Evolutionary conservation across 306 rosid species (phyloP).

Genomic region (Vigna radiata): DNA sequence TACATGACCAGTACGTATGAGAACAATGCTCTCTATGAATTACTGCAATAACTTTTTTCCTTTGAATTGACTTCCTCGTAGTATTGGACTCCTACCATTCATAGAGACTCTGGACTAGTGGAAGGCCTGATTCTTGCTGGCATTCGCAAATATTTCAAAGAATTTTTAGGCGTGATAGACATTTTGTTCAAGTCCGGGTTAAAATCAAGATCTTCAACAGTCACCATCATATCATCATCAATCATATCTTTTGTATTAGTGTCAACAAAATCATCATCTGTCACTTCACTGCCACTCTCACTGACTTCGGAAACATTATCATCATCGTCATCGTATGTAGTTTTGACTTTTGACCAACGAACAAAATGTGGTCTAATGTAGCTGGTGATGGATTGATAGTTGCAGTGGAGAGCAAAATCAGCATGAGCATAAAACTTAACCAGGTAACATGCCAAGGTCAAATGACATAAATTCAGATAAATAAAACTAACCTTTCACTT

Average conservation of each 20-base stretch:
- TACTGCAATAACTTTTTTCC: not conserved
- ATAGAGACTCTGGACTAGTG: constrained; percentile 61
- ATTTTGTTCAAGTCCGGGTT: constrained; percentile 52
- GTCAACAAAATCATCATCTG: constrained; percentile 45
- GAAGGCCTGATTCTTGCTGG: constrained; percentile 72
- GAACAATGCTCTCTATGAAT: not conserved
- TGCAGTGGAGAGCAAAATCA: not conserved
- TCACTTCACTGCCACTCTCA: constrained; percentile 59
- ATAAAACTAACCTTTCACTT: constrained; percentile 66
- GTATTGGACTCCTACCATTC: too few species aligned
- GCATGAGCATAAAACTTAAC: constrained; percentile 35
- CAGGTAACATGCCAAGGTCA: not conserved
- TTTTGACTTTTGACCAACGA: constrained; percentile 83
- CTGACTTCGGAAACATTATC: constrained; percentile 53
- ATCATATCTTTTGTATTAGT: constrained; percentile 39
- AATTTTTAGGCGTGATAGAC: constrained; percentile 71
- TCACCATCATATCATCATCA: constrained; percentile 51
- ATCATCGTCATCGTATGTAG: constrained; percentile 50
- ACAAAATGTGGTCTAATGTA: constrained; percentile 67
- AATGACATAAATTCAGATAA: not conserved
- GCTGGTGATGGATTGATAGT: constrained; percentile 46
- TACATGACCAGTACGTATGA: not conserved
- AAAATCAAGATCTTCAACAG: constrained; percentile 45
- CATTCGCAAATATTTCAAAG: constrained; percentile 47
- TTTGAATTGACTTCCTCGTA: too few species aligned